A percentile compares a stretch with the other conserved stretches of the same genome.
Evolutionary conservation across 345 rosid species (phyloP).

Genomic region (Citrus reticulata): DNA sequence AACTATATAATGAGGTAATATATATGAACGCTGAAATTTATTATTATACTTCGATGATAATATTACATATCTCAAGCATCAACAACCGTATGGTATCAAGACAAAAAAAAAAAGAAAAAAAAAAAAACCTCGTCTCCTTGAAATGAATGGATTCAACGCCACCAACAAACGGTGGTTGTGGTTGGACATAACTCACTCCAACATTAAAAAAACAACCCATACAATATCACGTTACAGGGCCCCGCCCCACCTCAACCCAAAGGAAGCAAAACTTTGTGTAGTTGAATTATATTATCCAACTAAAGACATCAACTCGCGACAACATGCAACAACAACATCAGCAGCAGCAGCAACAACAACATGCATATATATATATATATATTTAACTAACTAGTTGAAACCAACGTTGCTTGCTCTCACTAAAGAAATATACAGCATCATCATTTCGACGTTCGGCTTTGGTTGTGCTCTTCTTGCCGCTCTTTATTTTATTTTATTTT

Average conservation of each 20-base stretch:
- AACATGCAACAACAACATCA: neutral
- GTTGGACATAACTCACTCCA: conserved; percentile 13
- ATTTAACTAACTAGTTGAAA: conserved; percentile 20
- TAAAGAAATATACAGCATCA: neutral
- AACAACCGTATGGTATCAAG: neutral
- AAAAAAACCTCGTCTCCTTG: neutral
- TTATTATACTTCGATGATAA: no score
- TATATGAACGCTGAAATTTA: no score
- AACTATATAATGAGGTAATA: no score
- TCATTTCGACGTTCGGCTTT: neutral
- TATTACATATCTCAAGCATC: neutral
- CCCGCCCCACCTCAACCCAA: neutral
- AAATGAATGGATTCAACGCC: neutral
- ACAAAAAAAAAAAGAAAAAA: neutral
- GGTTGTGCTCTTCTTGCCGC: neutral
- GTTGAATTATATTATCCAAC: neutral
- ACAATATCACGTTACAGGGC: neutral
- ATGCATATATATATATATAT: neutral
- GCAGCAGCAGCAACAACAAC: neutral
- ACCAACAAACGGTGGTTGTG: conserved; percentile 18
- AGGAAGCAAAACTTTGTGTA: neutral
- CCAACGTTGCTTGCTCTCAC: conserved; percentile 15
- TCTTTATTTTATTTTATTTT: neutral
- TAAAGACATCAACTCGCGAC: no score
- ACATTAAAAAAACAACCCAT: neutral